phyloP scores from a whole-genome alignment of 495 filamentous ascomycete species.

The Chaetomium fimeti region DNA sequence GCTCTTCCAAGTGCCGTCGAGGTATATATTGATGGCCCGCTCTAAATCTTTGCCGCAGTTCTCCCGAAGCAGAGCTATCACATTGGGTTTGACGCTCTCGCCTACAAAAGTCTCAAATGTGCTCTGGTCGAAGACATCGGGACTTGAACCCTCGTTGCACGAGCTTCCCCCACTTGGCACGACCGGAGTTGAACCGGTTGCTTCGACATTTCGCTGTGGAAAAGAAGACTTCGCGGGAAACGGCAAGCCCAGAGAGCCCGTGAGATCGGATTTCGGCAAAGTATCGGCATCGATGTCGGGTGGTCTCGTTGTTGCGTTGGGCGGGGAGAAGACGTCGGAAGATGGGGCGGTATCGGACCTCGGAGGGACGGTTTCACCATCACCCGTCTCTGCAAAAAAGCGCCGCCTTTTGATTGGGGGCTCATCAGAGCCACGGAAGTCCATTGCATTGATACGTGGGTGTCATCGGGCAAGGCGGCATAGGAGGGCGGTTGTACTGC shows the following conservation, averaged over 20 bases:
- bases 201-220: constrained; percentile 23
- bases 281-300: constrained; percentile 7
- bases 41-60: constrained; percentile 63
- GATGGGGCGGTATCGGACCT: constrained; percentile 1
- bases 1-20: constrained; percentile 88
- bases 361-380: constrained; percentile 22
- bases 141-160: constrained; percentile 8
- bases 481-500: neutral
- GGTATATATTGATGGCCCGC: constrained; percentile 77
- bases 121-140: constrained; percentile 59
- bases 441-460: constrained; percentile 47
- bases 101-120: constrained; percentile 72
- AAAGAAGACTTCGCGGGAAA: constrained; percentile 23
- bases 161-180: neutral
- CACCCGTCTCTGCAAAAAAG: constrained; percentile 67
- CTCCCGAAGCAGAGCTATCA: constrained; percentile 53
- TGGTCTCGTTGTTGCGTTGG: constrained; percentile 13
- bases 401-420: constrained; percentile 76
- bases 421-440: constrained; percentile 53
- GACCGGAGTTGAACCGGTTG: constrained; percentile 14
- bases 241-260: neutral
- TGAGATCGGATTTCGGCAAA: neutral
- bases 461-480: constrained; percentile 5
- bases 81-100: constrained; percentile 54
- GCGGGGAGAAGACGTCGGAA: constrained; percentile 3